Base-by-base conservation (phyloP, 768 basidiomycete species). In the Mycena venus region DNA sequence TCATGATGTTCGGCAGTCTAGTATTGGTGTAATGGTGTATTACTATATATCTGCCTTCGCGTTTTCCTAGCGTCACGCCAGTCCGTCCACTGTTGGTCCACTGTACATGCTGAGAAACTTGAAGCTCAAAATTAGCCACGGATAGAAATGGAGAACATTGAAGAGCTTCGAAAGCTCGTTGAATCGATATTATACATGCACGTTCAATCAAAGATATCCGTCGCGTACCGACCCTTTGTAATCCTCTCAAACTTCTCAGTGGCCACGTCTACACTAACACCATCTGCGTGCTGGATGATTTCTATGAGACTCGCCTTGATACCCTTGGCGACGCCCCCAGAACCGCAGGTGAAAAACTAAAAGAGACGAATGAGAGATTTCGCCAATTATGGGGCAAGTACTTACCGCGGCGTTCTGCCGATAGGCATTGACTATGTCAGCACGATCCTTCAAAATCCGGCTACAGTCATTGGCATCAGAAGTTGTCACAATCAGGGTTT, bases 341-440 rank as follows among this genome's bases (percentile, higher is more conserved):
- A 85, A 4, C 88, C 87, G 64, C 88, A 89, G 17, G 85, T 84
- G 77, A 83, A 88, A 71, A 86, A 85, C 84, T 87, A 29, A 44
- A n/a, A n/a, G n/a, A n/a, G n/a, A 31, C 9, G 3, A 21, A 53
- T 25, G 3, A 56, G 9, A 34, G 29, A 4, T 23, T 36, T 14
- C 8, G 12, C 11, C 34, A 59, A n/a, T n/a, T 10, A 23, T 34
- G 3, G 5, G 3, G 34, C 6, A 31, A 36, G 67, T 4, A 23
- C 14, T 44, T 58, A 85, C 85, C 80, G 80, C 83, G 1, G 85
- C 87, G n/a, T 80, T 79, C 8, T 79, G 73, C 3, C 82, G 72
- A 75, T 82, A 88, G 14, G 78, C 73, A 19, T 77, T 70, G 31
- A 73, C 55, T 36, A 87, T 75, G 25, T 83, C 82, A 31, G 78